phyloP scores from a whole-genome alignment of 305 asterid species.

The Rubia balearica region DNA sequence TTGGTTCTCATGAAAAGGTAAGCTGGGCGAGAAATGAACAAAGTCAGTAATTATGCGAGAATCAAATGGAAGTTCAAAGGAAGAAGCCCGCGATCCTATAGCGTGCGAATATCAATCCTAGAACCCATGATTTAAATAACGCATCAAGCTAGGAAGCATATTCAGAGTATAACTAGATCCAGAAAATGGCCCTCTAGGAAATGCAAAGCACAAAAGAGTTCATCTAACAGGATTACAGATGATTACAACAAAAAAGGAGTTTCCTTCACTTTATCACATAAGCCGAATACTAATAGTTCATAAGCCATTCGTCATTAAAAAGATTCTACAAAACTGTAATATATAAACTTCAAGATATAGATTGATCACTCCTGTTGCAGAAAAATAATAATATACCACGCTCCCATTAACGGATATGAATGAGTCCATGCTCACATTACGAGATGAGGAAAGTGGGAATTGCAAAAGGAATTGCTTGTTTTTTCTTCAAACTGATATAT shows the following conservation, averaged over 20 bases:
- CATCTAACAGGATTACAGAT: background rate
- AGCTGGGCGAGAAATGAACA: constrained; percentile 28
- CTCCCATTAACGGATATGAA: background rate
- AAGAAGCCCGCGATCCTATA: background rate
- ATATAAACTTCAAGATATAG: background rate
- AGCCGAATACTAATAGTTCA: background rate
- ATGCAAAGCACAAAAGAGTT: background rate
- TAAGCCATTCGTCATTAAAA: background rate
- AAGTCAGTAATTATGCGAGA: background rate
- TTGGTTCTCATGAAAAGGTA: constrained; percentile 55
- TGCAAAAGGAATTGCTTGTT: background rate
- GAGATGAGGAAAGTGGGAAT: background rate
- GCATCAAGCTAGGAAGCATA: background rate
- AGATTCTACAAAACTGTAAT: background rate
- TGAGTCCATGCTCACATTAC: background rate
- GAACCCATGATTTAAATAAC: background rate
- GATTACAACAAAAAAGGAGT: too few relatives aligned
- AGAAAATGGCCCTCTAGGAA: background rate
- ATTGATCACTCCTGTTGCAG: too few relatives aligned
- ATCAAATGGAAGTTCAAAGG: background rate
- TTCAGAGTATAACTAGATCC: background rate
- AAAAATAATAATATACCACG: too few relatives aligned
- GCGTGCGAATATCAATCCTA: too few relatives aligned
- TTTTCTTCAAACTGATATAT: background rate
- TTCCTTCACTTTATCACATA: too few relatives aligned